Conservation (phyloP, 78 protist genomes). For the Cavenderia fasciculata region DNA sequence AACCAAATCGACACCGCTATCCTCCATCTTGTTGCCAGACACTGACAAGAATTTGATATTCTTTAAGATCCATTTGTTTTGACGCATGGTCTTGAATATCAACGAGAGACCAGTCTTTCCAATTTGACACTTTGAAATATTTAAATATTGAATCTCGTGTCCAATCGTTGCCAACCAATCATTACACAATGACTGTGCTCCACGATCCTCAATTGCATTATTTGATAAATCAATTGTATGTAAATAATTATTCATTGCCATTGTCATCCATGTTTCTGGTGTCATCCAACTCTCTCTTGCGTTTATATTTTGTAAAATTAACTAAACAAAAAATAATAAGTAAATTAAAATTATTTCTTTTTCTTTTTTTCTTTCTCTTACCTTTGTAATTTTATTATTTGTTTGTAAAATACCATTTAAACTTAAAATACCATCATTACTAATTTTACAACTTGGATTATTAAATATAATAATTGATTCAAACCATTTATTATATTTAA, state of each 20-base stretch:
- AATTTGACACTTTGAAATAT: constrained; percentile 51
- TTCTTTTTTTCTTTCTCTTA: not conserved
- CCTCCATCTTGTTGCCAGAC: constrained; percentile 50
- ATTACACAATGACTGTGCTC: constrained; percentile 30
- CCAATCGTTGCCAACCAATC: constrained; percentile 57
- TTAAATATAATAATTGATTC: not conserved
- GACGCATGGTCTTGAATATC: constrained; percentile 17
- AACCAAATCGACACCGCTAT: constrained; percentile 26
- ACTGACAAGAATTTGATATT: constrained; percentile 56
- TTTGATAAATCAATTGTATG: constrained; percentile 37
- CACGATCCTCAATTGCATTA: constrained; percentile 79
- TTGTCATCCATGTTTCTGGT: constrained; percentile 75
- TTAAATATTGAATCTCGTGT: constrained; percentile 34
- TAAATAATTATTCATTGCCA: constrained; percentile 57
- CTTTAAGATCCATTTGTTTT: constrained; percentile 65
- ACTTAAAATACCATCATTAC: constrained; percentile 56
- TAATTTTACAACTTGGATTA: constrained; percentile 36
- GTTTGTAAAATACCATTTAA: constrained; percentile 14
- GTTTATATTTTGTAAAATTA: constrained; percentile 8
- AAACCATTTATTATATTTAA: constrained; percentile 65
- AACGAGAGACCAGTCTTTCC: constrained; percentile 54
- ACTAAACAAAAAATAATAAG: too few relatives aligned
- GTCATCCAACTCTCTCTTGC: constrained; percentile 73
- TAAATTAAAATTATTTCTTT: too few relatives aligned
- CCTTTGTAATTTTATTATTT: constrained; percentile 4